phyloP scores from a whole-genome alignment of 257 asterid species.

The Solanum corneliomulleri region DNA sequence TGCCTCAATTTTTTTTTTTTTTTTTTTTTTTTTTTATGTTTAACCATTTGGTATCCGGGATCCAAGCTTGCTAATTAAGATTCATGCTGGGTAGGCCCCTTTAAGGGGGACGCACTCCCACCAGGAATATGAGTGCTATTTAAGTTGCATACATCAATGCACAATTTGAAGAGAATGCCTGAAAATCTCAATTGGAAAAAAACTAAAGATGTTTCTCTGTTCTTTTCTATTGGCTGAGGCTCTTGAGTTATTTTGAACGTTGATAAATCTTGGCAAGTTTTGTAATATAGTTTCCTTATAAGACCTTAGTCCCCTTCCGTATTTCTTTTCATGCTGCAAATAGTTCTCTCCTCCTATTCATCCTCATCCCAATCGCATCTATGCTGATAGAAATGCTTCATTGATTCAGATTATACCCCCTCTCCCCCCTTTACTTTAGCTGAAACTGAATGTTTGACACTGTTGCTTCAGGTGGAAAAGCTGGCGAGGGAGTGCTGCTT shows the following conservation, averaged over 20 bases:
- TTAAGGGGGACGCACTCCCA: not conserved
- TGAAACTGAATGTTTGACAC: not conserved
- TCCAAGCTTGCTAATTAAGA: not conserved
- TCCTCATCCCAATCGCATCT: not conserved
- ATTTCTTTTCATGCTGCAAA: not conserved
- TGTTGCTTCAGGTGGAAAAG: conserved; percentile 63
- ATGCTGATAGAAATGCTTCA: not conserved
- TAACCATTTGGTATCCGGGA: not conserved
- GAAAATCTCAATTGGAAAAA: not conserved
- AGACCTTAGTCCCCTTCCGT: not conserved
- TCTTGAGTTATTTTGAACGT: not conserved
- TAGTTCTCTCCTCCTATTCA: not conserved
- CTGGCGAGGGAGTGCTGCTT: conserved; percentile 66
- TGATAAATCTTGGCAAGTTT: not conserved
- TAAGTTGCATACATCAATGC: not conserved
- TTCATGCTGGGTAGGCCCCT: not conserved
- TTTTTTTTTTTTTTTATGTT: not conserved
- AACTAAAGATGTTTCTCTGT: not conserved
- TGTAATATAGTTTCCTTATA: not conserved
- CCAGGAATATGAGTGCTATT: not conserved
- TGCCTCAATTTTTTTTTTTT: not conserved
- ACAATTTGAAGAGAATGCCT: not conserved
- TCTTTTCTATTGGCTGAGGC: not conserved
- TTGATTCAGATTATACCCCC: not conserved
- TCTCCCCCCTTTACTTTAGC: not conserved